Percentiles rank a stretch among this genome's conserved stretches.
phyloP scores from a whole-genome alignment of 495 filamentous ascomycete genomes.

The Aspergillus bridgeri region DNA sequence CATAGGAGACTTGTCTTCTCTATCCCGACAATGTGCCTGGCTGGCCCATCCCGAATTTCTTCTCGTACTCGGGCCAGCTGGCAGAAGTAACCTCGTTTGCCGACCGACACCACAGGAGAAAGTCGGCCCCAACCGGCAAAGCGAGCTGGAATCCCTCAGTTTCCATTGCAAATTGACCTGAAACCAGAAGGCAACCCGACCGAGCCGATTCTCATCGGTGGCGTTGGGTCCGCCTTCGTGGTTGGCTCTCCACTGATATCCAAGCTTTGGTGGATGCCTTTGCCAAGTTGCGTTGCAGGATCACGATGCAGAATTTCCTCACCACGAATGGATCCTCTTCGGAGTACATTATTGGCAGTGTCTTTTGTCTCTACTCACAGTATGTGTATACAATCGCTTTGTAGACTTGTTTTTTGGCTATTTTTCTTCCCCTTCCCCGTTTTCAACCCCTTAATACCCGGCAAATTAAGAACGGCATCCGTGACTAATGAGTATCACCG shows the following conservation, averaged over 20 bases:
- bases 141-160: no score
- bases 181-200: constrained; percentile 7
- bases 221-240: neutral
- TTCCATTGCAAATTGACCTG: no score
- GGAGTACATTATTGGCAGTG: neutral
- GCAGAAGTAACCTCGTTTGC: neutral
- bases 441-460: no score
- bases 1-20: neutral
- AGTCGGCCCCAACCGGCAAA: constrained; percentile 8
- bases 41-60: neutral
- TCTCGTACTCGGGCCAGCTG: neutral
- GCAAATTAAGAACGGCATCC: neutral
- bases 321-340: neutral
- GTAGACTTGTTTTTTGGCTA: neutral
- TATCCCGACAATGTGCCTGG: neutral
- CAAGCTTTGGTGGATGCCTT: constrained; percentile 19
- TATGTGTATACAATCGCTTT: no score
- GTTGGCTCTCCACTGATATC: constrained; percentile 10
- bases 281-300: no score
- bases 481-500: no score
- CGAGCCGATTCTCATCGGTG: constrained; percentile 12
- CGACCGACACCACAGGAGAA: constrained; percentile 3
- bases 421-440: neutral
- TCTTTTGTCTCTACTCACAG: no score
- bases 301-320: no score